Percentiles rank a stretch among this genome's conserved stretches.
Evolutionary conservation across 768 basidiomycete species (phyloP).

Genomic region (Pleurotus eryngii): DNA sequence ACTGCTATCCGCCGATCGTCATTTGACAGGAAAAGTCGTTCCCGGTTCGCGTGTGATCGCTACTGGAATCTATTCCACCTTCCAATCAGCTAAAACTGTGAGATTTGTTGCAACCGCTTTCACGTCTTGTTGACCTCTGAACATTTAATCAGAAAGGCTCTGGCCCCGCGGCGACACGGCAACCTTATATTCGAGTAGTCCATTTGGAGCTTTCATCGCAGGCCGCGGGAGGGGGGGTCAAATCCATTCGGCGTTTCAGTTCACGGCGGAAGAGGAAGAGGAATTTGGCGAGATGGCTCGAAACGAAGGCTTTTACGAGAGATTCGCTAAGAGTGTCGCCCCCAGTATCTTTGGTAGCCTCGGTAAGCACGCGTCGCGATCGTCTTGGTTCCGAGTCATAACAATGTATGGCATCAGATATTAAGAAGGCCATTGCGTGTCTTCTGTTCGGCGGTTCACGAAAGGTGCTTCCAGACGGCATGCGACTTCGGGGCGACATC

Average conservation of each 20-base stretch:
- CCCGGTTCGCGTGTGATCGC: slow-evolving; percentile 95
- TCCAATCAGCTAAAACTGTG: slow-evolving; percentile 84
- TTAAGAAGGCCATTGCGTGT: slow-evolving; percentile 96
- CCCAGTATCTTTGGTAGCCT: slow-evolving; percentile 96
- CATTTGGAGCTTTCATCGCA: slow-evolving; percentile 90
- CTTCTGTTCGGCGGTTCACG: slow-evolving; percentile 97
- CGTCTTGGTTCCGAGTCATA: not conserved
- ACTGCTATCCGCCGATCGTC: slow-evolving; percentile 86
- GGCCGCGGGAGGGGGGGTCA: slow-evolving; percentile 59
- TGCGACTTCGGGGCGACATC: slow-evolving; percentile 95
- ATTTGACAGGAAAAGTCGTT: slow-evolving; percentile 89
- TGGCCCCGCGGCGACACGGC: slow-evolving; percentile 85
- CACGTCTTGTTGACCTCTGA: not conserved
- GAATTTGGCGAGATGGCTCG: slow-evolving; percentile 91
- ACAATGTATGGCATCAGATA: slow-evolving; percentile 55
- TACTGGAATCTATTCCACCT: slow-evolving; percentile 96
- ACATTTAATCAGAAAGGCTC: slow-evolving; percentile 58
- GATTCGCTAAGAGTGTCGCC: slow-evolving; percentile 90
- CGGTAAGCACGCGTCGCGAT: slow-evolving; percentile 44
- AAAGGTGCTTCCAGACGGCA: slow-evolving; percentile 95
- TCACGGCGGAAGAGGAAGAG: slow-evolving; percentile 95
- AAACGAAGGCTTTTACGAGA: slow-evolving; percentile 86
- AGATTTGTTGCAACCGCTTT: slow-evolving; percentile 16
- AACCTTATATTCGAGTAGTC: slow-evolving; percentile 90
- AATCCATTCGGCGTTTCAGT: slow-evolving; percentile 87